Evolutionary conservation across 73 alveolate genomes (phyloP), one percentile per base, ranked within the genome.

Genomic region (Paramecium octaurelia): DNA sequence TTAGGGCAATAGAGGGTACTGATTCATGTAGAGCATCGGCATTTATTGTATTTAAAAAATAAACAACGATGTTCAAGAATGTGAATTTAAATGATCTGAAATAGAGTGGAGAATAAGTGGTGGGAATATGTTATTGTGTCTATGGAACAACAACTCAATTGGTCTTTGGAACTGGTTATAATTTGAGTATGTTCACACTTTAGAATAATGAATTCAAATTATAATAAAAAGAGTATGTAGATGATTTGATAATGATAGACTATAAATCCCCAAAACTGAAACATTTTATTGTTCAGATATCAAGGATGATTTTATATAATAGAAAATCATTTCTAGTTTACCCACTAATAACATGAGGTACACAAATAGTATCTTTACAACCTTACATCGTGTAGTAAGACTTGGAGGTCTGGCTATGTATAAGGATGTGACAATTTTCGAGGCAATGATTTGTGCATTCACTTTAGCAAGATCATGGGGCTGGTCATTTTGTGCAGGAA

Each of bases 1-100:
- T 80, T n/a, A 80, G 75, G 9, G 91, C 91, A 80, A 23, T 80
- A 12, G 91, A 80, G 44, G 91, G 91, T 10, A 24, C n/a, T 80
- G 91, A 80, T 80, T 42, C 91, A 6, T 46, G 27, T 80, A 21
- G 91, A 18, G 91, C 54, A 42, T 43, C 91, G 21, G 91, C 76
- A 42, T 80, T 80, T 23, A 27, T 80, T 12, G 57, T 80, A 80
- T 46, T 80, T 80, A 80, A 46, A 23, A 80, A 80, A 23, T 14
- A 44, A 48, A 80, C 91, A 42, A 80, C 91, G 8, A 42, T 20
- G 9, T 80, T 80, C 16, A 80, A 42, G 44, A 38, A 40, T 20
- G 73, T 80, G n/a, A 44, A 44, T n/a, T 44, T 24, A 9, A 23
- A 44, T 80, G 91, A 80, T 24, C 38, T 80, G 6, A 42, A 80